Evolutionary conservation across 768 basidiomycete species (phyloP).

Genomic region (Hygrocybe coccinea): DNA sequence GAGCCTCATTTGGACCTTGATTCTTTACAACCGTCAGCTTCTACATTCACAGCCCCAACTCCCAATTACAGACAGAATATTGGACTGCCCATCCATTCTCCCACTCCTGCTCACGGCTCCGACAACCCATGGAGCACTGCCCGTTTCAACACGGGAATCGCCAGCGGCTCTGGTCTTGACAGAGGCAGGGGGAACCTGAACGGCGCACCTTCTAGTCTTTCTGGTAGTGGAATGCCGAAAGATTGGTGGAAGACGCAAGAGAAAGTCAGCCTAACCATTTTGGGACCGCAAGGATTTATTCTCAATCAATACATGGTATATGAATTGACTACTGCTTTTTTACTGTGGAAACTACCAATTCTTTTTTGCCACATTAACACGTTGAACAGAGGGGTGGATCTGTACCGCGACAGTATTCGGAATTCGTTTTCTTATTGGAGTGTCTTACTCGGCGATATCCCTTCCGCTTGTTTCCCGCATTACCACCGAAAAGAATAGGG

Average conservation of each 20-base stretch:
- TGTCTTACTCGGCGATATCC: conserved; percentile 83
- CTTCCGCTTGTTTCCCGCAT: conserved; percentile 78
- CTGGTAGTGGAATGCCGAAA: conserved; percentile 66
- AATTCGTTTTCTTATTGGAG: conserved; percentile 89
- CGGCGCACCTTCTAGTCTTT: conserved; percentile 53
- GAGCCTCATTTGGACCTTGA: conserved; percentile 65
- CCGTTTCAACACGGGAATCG: conserved; percentile 25
- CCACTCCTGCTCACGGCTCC: conserved; percentile 49
- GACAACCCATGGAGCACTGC: conserved; percentile 68
- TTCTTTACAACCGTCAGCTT: conserved; percentile 49
- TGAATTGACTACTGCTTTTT: conserved; percentile 68
- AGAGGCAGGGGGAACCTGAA: conserved; percentile 29
- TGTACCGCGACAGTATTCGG: conserved; percentile 84
- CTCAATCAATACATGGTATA: conserved; percentile 85
- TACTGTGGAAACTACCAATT: too few species aligned
- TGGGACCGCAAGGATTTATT: conserved; percentile 90
- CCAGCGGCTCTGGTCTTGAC: neutral
- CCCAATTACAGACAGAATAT: conserved; percentile 43
- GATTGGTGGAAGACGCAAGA: conserved; percentile 90
- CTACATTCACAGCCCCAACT: conserved; percentile 42
- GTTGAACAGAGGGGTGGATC: conserved; percentile 51
- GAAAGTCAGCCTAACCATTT: conserved; percentile 59
- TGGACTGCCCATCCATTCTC: conserved; percentile 34
- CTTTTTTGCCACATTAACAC: too few species aligned
- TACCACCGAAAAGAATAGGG: conserved; percentile 92